Percentiles rank a stretch among this genome's conserved stretches.
phyloP scores from a whole-genome alignment of 495 filamentous ascomycete species.

The Tuber magnatum region DNA sequence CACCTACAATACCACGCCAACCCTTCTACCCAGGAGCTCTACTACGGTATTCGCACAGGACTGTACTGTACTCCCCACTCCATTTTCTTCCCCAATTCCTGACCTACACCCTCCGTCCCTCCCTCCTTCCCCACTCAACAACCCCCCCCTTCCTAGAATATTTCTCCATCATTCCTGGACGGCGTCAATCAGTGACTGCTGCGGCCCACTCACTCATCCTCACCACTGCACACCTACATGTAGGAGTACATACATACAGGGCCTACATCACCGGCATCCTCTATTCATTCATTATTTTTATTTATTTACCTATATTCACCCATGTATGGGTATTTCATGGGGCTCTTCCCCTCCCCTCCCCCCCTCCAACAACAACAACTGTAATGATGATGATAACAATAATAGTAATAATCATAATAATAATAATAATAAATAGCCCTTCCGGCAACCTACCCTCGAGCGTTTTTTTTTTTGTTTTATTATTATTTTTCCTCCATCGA shows the following conservation, averaged over 20 bases:
- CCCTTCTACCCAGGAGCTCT: background rate
- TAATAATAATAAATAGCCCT: conserved; percentile 4
- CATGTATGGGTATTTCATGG: conserved; percentile 27
- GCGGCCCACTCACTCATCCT: conserved; percentile 14
- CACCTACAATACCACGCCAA: background rate
- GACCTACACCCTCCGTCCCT: background rate
- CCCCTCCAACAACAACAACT: too few relatives aligned
- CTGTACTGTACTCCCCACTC: background rate
- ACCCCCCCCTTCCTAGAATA: background rate
- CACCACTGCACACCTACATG: background rate
- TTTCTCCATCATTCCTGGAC: conserved; percentile 15
- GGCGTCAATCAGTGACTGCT: conserved; percentile 11
- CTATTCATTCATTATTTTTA: background rate
- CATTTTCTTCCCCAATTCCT: background rate
- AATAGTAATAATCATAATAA: background rate
- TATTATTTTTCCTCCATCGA: background rate
- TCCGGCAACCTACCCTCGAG: conserved; percentile 27
- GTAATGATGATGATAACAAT: too few relatives aligned
- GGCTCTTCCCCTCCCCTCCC: conserved; percentile 14
- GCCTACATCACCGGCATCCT: background rate
- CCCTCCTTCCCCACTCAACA: background rate
- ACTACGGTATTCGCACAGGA: background rate
- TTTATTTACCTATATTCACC: conserved; percentile 15
- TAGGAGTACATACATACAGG: background rate
- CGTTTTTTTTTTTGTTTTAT: conserved; percentile 17